These are phyloP conservation scores for Paramarasmius palmivorus DNA, from an alignment of 1,284 basidiomycete species.

Conservation along the genomic window DNA sequence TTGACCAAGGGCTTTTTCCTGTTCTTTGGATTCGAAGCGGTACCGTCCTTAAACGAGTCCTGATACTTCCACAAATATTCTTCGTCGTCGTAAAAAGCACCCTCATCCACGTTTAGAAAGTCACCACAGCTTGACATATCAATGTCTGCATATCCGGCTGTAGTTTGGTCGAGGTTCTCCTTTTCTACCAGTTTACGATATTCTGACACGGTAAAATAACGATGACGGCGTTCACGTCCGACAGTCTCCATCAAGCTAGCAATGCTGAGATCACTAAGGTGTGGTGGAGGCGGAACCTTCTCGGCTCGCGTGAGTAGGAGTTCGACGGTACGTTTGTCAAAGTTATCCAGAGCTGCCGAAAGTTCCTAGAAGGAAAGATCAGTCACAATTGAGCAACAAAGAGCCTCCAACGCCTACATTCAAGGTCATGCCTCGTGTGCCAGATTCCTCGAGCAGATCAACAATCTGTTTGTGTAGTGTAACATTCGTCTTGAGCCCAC, in stretches of 20 bases:
- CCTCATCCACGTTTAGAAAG: conserved; percentile 44
- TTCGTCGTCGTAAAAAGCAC: conserved; percentile 54
- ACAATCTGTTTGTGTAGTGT: conserved; percentile 78
- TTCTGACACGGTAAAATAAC: conserved; percentile 71
- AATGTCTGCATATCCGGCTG: conserved; percentile 39
- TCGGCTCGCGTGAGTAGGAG: conserved; percentile 70
- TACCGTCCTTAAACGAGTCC: conserved; percentile 45
- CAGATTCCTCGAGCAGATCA: conserved; percentile 66
- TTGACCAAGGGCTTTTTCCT: conserved; percentile 20
- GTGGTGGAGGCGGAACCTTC: conserved; percentile 60
- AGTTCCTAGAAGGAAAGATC: conserved; percentile 54
- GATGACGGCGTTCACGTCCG: conserved; percentile 78
- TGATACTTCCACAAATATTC: conserved; percentile 44
- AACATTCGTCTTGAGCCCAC: conserved; percentile 54
- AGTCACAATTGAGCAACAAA: not conserved
- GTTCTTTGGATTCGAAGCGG: conserved; percentile 12
- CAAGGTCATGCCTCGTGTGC: conserved; percentile 66
- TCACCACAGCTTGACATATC: conserved; percentile 53
- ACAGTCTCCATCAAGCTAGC: conserved; percentile 70
- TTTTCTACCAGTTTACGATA: conserved; percentile 55
- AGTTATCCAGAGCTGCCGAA: conserved; percentile 59
- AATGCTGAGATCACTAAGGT: conserved; percentile 69
- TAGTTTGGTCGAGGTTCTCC: conserved; percentile 57
- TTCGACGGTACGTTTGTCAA: conserved; percentile 79
- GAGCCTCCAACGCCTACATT: conserved; percentile 54